Percentiles rank a stretch among this genome's conserved stretches.
These are phyloP conservation scores for Notholithocarpus densiflorus DNA, from an alignment of 306 rosid genomes.

Conservation along the genomic window DNA sequence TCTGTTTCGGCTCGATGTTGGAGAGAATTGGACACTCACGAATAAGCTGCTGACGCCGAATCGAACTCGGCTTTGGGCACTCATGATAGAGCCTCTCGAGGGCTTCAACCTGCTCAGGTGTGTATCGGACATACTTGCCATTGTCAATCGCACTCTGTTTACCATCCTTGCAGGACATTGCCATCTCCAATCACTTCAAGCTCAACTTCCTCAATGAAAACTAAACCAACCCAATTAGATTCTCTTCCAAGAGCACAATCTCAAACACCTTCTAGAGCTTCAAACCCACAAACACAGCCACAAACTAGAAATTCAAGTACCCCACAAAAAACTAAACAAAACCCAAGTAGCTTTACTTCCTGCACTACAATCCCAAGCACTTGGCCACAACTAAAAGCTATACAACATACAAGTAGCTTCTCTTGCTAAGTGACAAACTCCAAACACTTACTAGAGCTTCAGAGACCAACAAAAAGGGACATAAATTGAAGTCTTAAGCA, in stretches of 20 bases:
- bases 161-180: slow-evolving; percentile 99
- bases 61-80: slow-evolving; percentile 98
- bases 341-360: slow-evolving; percentile 11
- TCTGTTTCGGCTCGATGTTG: slow-evolving; percentile 89
- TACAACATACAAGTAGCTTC: slow-evolving; percentile 4
- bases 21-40: slow-evolving; percentile 95
- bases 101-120: slow-evolving; percentile 99
- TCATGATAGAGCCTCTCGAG: slow-evolving; percentile 94
- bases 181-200: slow-evolving; percentile 39
- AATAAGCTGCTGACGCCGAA: slow-evolving; percentile 94
- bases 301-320: background rate
- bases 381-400: slow-evolving; percentile 1
- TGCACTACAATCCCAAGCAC: background rate
- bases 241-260: background rate
- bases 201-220: slow-evolving; percentile 1
- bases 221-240: slow-evolving; percentile 25
- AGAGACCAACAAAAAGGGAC: slow-evolving; percentile 7
- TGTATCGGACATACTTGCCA: slow-evolving; percentile 94
- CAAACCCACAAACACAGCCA: slow-evolving; percentile 9
- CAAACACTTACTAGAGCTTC: slow-evolving; percentile 7
- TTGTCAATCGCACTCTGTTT: slow-evolving; percentile 53
- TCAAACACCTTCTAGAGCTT: background rate
- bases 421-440: background rate
- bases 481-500: background rate
- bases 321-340: background rate